These are phyloP conservation scores for Hanseniaspora gamundiae DNA, from an alignment of 1,139 yeast species.

Conservation along the genomic window DNA sequence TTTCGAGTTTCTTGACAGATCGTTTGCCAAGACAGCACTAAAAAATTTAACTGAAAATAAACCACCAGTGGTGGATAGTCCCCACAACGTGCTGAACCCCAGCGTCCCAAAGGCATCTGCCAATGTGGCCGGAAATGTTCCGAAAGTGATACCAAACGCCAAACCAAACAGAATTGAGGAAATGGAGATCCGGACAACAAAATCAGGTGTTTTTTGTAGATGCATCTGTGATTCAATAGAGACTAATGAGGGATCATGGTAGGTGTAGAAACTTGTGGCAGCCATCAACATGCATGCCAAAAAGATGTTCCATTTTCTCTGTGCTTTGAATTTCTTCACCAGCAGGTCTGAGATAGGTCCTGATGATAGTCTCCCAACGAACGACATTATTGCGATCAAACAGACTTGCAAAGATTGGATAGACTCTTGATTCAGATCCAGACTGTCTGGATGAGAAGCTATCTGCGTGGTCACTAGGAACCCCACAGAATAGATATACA, in stretches of 20 bases:
- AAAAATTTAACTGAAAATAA: conserved; percentile 27
- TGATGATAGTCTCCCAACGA: conserved; percentile 52
- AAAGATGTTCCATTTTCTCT: conserved; percentile 57
- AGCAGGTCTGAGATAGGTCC: conserved; percentile 59
- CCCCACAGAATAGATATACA: conserved; percentile 67
- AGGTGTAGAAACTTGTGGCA: conserved; percentile 29
- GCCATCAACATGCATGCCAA: conserved; percentile 41
- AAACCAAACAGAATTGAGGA: conserved; percentile 56
- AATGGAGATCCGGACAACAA: conserved; percentile 24
- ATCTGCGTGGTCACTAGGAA: conserved; percentile 49
- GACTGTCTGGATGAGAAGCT: conserved; percentile 21
- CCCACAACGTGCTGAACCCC: conserved; percentile 74
- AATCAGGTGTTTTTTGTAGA: conserved; percentile 4
- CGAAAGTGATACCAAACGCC: conserved; percentile 73
- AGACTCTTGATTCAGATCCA: conserved; percentile 23
- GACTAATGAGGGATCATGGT: conserved; percentile 14
- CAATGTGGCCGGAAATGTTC: conserved; percentile 68
- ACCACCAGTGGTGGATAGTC: conserved; percentile 51
- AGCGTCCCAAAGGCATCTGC: conserved; percentile 67
- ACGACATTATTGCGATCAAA: conserved; percentile 52
- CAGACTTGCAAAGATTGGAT: conserved; percentile 66
- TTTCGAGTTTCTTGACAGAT: conserved; percentile 14
- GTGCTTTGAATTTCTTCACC: conserved; percentile 37
- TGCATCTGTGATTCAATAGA: conserved; percentile 15
- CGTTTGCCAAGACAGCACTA: conserved; percentile 32